Percentiles rank a stretch among this genome's conserved stretches.
These are phyloP conservation scores for Periconia macrospinosa DNA, from an alignment of 2,329 filamentous ascomycete species.

Conservation along the genomic window DNA sequence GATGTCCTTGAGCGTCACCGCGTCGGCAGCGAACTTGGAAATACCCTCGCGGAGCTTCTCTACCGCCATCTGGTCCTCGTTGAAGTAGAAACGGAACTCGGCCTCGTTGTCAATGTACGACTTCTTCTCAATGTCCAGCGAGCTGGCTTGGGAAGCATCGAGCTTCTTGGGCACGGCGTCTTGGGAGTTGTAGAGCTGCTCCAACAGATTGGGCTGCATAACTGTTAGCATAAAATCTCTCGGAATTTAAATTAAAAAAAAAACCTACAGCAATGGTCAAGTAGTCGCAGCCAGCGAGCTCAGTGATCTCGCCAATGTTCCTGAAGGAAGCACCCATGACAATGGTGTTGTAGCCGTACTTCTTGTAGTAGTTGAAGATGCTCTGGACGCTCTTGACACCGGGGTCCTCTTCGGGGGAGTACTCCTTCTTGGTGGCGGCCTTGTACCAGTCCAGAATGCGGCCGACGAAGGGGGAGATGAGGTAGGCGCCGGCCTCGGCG, in stretches of 20 bases:
- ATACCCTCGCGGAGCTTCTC: conserved; percentile 99
- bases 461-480: conserved; percentile 99
- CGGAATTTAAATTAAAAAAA: too few relatives aligned
- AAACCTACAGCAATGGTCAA: conserved; percentile 86
- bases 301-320: conserved; percentile 93
- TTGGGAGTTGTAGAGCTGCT: conserved; percentile 86
- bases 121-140: conserved; percentile 82
- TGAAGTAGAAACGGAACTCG: conserved; percentile 97
- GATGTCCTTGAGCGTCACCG: conserved; percentile 89
- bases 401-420: conserved; percentile 85
- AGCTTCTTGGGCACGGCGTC: conserved; percentile 91
- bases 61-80: conserved; percentile 98
- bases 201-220: conserved; percentile 80
- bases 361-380: conserved; percentile 99
- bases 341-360: conserved; percentile 97
- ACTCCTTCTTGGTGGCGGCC: conserved; percentile 91
- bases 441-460: conserved; percentile 99
- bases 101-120: conserved; percentile 88
- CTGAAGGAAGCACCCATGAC: conserved; percentile 99
- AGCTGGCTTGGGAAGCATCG: conserved; percentile 65
- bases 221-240: conserved; percentile 13
- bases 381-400: conserved; percentile 89
- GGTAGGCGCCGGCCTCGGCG: conserved; percentile 92
- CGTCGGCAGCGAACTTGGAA: conserved; percentile 98
- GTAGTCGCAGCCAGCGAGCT: conserved; percentile 98